Base-by-base conservation (phyloP, 177 flowering plant species). In the Vitis hybrid region DNA sequence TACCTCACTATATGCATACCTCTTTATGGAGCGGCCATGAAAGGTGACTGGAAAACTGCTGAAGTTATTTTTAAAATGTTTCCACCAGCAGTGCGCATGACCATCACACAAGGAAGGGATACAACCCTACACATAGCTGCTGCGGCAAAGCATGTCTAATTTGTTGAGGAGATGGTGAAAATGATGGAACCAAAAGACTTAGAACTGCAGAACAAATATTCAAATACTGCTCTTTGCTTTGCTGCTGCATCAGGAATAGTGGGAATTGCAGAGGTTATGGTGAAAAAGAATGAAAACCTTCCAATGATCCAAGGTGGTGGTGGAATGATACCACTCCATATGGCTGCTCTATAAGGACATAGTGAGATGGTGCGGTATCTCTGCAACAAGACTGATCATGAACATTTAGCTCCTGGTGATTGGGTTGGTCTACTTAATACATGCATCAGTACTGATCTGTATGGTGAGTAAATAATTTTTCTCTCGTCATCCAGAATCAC, bases 301-400 rank as follows among this genome's bases (percentile, higher is more conserved):
- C 68, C 68, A 20, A 63, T 22, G n/a, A 45, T 48, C 8, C 15
- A 62, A 45, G 68, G 50, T 10, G 20, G 29, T 10, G 18, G 45
- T 10, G 56, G 31, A 2, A 50, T 18, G 62, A 20, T 49, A 10
- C 73, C 73, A 13, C 52, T 71, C 7, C 50, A 29, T 39, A 11
- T 53, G 54, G 79, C 79, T 8, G 72, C 71, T 15, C 15, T 68
- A 10, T 57, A 67, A 6, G 79, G 79, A 2, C 72, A 71, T 20
- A 59, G 14, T 12, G 71, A 76, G 5, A 76, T 76, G 79, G 75
- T 69, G 4, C 20, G 54, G 45, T 72, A 65, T 19, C 73, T 76
- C 11, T 59, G 39, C 13, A 4, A 26, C 1, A 20, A 16, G 10
- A 63, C 70, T 18, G 59, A 0, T 26, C 29, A 54, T 20, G 11